Base-by-base conservation (phyloP, 129 eudicot genomes). In the Flaveria robusta region DNA sequence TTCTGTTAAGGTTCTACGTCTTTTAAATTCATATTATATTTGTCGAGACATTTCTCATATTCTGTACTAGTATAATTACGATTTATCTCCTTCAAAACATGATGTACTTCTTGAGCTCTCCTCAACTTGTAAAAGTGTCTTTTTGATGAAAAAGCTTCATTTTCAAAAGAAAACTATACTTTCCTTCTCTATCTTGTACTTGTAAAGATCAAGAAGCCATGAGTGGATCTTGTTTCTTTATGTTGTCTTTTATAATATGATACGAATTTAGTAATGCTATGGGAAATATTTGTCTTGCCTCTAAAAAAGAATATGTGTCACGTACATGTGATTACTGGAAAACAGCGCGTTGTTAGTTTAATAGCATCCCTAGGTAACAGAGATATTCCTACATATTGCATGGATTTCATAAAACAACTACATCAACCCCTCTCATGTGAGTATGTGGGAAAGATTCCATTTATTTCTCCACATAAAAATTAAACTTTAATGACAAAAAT, bases 371-470 rank as follows among this genome's bases (percentile, higher is more conserved):
- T 81, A 72, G 85, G 85, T 81, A 81, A 63, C 51, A 81, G 81
- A 81, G 85, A 76, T 52, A 81, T 81, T 76, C 81, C 72, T 23
- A 79, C 67, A 79, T 71, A 49, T 34, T 78, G 66, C 81, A 81
- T 81, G 67, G 81, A 81, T 81, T 76, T 81, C 85, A 76, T 72
- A 76, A 81, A 81, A 74, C 77, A 76, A 76, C 45, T 76, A 64
- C 68, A 75, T 50, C 52, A 66, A 71, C 60, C 55, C 65, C 62
- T 66, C 43, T 60, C 58, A 46, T 41, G 24, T 75, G 80, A 75
- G 68, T 59, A 41, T 58, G 72, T 68, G 77, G 78, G 71, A 81
- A 81, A 81, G 85, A 81, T 81, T 76, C 85, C 81, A 65, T 76
- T 60, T 76, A 27, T n/a, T 54, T 68, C 24, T 52, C 34, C 23